A percentile compares a stretch with the other conserved stretches of the same genome.
phyloP scores from a whole-genome alignment of 495 filamentous ascomycete genomes.

The Lasiosphaeria ovina region DNA sequence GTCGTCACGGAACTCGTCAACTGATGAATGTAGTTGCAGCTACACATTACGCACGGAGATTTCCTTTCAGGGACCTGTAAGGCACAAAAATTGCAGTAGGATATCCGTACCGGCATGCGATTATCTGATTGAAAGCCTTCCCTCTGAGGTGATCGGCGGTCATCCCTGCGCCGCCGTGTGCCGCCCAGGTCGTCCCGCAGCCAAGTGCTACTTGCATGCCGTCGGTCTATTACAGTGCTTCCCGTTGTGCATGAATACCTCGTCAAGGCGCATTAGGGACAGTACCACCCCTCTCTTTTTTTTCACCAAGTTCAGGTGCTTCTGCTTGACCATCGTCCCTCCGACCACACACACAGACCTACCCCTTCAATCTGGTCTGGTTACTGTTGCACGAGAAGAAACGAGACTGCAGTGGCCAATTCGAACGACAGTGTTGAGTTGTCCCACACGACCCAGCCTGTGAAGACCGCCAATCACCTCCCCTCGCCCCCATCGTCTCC shows the following conservation, averaged over 20 bases:
- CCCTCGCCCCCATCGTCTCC: conserved; percentile 3
- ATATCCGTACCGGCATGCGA: background rate
- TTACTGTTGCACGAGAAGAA: conserved; percentile 17
- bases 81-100: background rate
- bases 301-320: conserved; percentile 16
- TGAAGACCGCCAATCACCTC: conserved; percentile 29
- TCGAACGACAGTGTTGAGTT: conserved; percentile 31
- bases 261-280: conserved; percentile 18
- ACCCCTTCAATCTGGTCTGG: conserved; percentile 6
- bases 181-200: conserved; percentile 19
- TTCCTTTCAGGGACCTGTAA: too few species aligned
- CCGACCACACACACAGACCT: conserved; percentile 25
- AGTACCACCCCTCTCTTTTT: conserved; percentile 15
- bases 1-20: too few species aligned
- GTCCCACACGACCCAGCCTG: conserved; percentile 28
- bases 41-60: too few species aligned
- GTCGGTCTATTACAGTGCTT: conserved; percentile 19
- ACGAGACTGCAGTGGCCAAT: conserved; percentile 8
- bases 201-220: background rate
- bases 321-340: conserved; percentile 27
- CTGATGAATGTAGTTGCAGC: too few species aligned
- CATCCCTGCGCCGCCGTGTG: conserved; percentile 14
- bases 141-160: conserved; percentile 1
- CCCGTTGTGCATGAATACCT: conserved; percentile 34
- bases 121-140: background rate